These are phyloP conservation scores for Pleurotus citrinopileatus DNA, from an alignment of 768 basidiomycete genomes.

Conservation along the genomic window DNA sequence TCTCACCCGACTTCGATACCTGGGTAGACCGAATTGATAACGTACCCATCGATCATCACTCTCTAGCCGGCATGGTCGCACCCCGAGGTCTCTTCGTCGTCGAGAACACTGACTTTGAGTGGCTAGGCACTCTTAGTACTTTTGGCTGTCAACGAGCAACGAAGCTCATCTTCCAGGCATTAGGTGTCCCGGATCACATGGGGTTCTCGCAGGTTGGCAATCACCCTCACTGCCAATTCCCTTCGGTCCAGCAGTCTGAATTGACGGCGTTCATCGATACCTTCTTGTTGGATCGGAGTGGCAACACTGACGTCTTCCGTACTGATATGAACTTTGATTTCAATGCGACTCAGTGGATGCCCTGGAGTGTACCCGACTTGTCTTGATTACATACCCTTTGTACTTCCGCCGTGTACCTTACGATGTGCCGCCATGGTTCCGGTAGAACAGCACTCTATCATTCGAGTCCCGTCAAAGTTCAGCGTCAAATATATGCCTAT, in stretches of 20 bases:
- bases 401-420: no score
- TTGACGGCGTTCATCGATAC: slow-evolving; percentile 54
- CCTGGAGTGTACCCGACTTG: neutral
- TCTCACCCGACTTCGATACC: slow-evolving; percentile 45
- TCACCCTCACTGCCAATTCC: slow-evolving; percentile 56
- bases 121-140: slow-evolving; percentile 49
- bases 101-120: slow-evolving; percentile 54
- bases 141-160: slow-evolving; percentile 53
- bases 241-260: slow-evolving; percentile 37
- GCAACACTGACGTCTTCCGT: slow-evolving; percentile 43
- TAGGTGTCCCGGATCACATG: slow-evolving; percentile 43
- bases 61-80: slow-evolving; percentile 52
- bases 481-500: no score
- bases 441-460: no score
- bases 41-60: slow-evolving; percentile 60
- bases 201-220: slow-evolving; percentile 53
- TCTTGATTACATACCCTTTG: no score
- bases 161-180: slow-evolving; percentile 46
- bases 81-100: slow-evolving; percentile 52
- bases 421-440: no score
- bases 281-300: slow-evolving; percentile 46
- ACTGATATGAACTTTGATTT: slow-evolving; percentile 35
- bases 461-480: no score
- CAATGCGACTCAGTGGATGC: neutral
- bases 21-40: slow-evolving; percentile 40